phyloP scores from a whole-genome alignment of 352 stramenopile genomes.

The Blastocystis sp. region DNA sequence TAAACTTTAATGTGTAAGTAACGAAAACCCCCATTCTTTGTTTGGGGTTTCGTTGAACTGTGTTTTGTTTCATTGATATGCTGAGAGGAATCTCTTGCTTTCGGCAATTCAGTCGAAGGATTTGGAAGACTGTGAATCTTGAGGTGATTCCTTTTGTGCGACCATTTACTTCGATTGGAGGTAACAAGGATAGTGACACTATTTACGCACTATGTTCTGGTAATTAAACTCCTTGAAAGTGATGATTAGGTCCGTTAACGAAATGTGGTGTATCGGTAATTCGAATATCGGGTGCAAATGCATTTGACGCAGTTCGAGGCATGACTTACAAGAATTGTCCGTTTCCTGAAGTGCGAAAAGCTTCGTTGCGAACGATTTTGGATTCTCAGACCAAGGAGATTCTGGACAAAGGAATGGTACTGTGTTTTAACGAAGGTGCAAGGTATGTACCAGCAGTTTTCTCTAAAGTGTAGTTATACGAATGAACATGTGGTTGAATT shows the following conservation, averaged over 20 bases:
- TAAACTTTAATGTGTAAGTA: neutral
- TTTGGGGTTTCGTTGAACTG: no score
- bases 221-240: slow-evolving; percentile 30
- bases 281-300: slow-evolving; percentile 71
- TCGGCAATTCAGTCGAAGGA: no score
- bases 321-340: slow-evolving; percentile 7
- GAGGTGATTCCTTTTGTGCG: neutral
- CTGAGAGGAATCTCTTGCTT: no score
- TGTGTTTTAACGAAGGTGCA: slow-evolving; percentile 73
- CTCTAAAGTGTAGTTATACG: slow-evolving; percentile 69
- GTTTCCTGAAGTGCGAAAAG: neutral
- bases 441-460: slow-evolving; percentile 67
- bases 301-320: slow-evolving; percentile 28
- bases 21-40: neutral
- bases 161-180: neutral
- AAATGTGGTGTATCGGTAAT: slow-evolving; percentile 76
- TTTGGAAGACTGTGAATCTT: neutral
- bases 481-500: slow-evolving; percentile 78
- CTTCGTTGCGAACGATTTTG: slow-evolving; percentile 70
- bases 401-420: slow-evolving; percentile 74
- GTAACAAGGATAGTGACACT: slow-evolving; percentile 67
- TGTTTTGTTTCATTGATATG: no score
- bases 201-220: slow-evolving; percentile 78
- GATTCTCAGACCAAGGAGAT: slow-evolving; percentile 73
- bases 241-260: slow-evolving; percentile 62